A percentile compares a stretch with the other conserved stretches of the same genome.
Evolutionary conservation across 2,329 filamentous ascomycete genomes (phyloP).

Genomic region (Didymella pinodella): DNA sequence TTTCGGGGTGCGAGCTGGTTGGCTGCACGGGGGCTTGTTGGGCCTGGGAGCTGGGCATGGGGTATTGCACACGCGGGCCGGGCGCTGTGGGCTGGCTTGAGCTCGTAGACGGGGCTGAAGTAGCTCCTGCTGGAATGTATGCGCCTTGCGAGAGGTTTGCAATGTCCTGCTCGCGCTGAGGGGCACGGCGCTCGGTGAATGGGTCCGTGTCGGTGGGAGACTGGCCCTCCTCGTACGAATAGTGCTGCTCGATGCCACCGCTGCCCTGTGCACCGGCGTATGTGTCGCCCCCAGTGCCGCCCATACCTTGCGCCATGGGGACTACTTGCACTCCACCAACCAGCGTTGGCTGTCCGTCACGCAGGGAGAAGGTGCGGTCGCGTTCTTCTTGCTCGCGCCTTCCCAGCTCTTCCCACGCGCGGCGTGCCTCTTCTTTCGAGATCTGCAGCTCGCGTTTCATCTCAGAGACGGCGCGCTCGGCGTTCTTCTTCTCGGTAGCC

Average conservation of each 20-base stretch:
- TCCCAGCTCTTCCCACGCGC: constrained; percentile 97
- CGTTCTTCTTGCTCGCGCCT: constrained; percentile 92
- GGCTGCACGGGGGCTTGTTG: constrained; percentile 34
- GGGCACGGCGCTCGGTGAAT: constrained; percentile 60
- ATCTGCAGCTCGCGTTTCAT: constrained; percentile 94
- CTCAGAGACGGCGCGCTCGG: constrained; percentile 82
- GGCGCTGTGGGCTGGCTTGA: constrained; percentile 31
- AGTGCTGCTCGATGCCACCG: constrained; percentile 53
- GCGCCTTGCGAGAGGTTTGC: constrained; percentile 45
- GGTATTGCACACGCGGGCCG: constrained; percentile 33
- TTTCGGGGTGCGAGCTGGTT: constrained; percentile 45
- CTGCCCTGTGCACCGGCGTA: constrained; percentile 44
- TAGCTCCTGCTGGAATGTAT: constrained; percentile 45
- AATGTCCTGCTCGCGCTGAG: constrained; percentile 43
- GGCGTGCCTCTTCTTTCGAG: constrained; percentile 91
- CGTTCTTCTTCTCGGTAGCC: constrained; percentile 72
- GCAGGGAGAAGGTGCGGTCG: constrained; percentile 82
- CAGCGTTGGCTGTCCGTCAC: constrained; percentile 85
- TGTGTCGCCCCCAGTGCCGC: constrained; percentile 50
- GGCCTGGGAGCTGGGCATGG: constrained; percentile 32
- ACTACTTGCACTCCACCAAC: constrained; percentile 95
- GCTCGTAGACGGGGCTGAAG: constrained; percentile 30
- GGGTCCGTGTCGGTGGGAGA: constrained; percentile 69
- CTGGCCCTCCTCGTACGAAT: constrained; percentile 59
- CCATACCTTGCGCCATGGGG: constrained; percentile 78